Evolutionary conservation across 345 rosid genomes (phyloP), one percentile per base, ranked within the genome.

Genomic region (Eucalyptus erythrocorys): DNA sequence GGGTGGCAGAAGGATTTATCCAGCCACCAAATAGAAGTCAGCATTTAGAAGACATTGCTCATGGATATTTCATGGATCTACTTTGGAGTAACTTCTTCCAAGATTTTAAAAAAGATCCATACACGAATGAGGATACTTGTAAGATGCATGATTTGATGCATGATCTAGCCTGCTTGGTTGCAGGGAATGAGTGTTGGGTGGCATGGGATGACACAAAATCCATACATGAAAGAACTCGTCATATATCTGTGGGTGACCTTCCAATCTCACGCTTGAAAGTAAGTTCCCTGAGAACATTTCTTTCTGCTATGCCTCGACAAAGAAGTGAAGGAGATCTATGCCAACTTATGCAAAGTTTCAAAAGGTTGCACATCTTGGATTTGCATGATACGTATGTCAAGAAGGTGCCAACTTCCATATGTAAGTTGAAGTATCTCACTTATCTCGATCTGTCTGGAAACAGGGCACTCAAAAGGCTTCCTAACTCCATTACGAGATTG

Each of bases 1-100:
- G 64, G 64, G 10, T 26, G 61, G 91, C 90, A 48, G 79, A 82
- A 26, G 92, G 92, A 10, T 87, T 90, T 27, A 87, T 91, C 81
- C 87, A 43, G 48, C 48, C 92, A 22, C 27, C 61, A 15, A 42
- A 34, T 14, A 88, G 49, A 64, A 68, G 8, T 27, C 87, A 43
- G 30, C 34, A 85, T 15, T 85, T 59, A 4, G 90, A 90, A 87
- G 80, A 40, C 15, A 47, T 89, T 26, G 93, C 90, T 26, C 51
- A 86, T 37, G 88, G 91, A 48, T 91, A 88, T 53, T 90, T 92
- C 37, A 84, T 86, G 68, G 89, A 90, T 40, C 59, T 92, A 8
- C 51, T 89, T 32, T 87, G 88, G 89, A 90, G 76, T 86, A 86
- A 79, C 30, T 92, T 92, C 71, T 92, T 91, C 50, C 91, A 89